Conservation (phyloP, 139 green algal species). For the Trebouxia sp. region DNA sequence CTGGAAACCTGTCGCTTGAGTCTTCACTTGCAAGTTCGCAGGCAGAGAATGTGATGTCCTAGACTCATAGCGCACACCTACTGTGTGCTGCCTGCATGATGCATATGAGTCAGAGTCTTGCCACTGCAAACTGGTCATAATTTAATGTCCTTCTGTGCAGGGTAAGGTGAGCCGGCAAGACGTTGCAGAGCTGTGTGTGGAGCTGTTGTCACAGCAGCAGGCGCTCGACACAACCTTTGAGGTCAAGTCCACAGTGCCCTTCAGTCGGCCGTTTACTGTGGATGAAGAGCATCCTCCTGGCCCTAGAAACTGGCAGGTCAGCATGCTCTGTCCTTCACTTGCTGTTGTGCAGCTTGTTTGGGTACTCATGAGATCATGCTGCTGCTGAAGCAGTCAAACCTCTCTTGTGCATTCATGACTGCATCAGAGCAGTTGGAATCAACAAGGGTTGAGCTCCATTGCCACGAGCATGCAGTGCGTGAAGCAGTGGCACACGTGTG, state of each 20-base stretch:
- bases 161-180: constrained; percentile 85
- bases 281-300: background rate
- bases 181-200: constrained; percentile 81
- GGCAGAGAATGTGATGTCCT: background rate
- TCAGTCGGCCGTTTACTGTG: constrained; percentile 61
- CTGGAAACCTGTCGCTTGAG: too few relatives aligned
- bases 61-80: too few relatives aligned
- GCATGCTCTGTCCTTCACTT: too few relatives aligned
- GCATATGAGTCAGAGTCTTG: background rate
- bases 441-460: too few relatives aligned
- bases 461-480: too few relatives aligned
- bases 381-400: background rate
- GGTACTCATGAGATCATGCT: background rate
- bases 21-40: background rate
- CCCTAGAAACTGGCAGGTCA: background rate
- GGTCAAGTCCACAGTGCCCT: constrained; percentile 81
- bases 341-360: background rate
- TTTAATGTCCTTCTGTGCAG: constrained; percentile 41
- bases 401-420: too few relatives aligned
- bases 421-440: too few relatives aligned
- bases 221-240: constrained; percentile 83
- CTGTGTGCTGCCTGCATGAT: background rate
- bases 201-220: constrained; percentile 57
- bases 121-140: too few relatives aligned
- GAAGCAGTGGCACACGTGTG: too few relatives aligned